These are phyloP conservation scores for Furcasterigmium sp. DNA, from an alignment of 2,329 filamentous ascomycete genomes.

Conservation along the genomic window DNA sequence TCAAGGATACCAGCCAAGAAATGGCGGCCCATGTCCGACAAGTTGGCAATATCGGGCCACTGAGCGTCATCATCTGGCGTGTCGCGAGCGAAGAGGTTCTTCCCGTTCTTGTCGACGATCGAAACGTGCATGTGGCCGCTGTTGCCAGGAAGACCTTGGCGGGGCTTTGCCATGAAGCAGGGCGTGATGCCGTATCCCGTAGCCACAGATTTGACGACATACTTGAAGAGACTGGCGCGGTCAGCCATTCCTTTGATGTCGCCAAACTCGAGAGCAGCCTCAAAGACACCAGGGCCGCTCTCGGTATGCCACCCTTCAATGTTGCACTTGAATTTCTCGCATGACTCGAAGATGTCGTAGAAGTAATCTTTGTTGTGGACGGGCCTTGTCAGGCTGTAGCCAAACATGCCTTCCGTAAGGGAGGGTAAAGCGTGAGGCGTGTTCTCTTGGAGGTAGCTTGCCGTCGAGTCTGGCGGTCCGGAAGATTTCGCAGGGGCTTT, in stretches of 20 bases:
- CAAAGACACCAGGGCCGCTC: conserved; percentile 88
- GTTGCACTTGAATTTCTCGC: conserved; percentile 69
- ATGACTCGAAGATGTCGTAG: conserved; percentile 80
- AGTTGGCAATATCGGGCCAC: conserved; percentile 69
- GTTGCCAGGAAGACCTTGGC: conserved; percentile 86
- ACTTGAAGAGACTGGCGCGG: conserved; percentile 88
- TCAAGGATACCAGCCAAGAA: conserved; percentile 89
- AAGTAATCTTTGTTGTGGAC: conserved; percentile 91
- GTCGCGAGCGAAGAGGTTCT: conserved; percentile 73
- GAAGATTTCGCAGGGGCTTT: conserved; percentile 53
- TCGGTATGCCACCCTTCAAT: conserved; percentile 97
- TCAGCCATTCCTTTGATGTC: conserved; percentile 89
- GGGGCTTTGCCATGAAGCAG: conserved; percentile 98
- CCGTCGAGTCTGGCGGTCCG: conserved; percentile 60
- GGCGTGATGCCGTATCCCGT: conserved; percentile 87
- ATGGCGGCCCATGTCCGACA: conserved; percentile 85
- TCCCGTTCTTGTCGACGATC: conserved; percentile 70
- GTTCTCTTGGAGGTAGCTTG: conserved; percentile 68
- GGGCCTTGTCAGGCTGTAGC: conserved; percentile 82
- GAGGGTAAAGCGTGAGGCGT: conserved; percentile 68
- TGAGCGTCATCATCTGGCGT: conserved; percentile 63
- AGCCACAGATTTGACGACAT: conserved; percentile 84
- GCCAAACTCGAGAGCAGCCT: conserved; percentile 88
- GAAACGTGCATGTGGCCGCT: conserved; percentile 95
- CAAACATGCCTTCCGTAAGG: conserved; percentile 92